Percentiles rank a stretch among this genome's conserved stretches.
Evolutionary conservation across 768 basidiomycete genomes (phyloP).

Genomic region (Amanita molliuscula): DNA sequence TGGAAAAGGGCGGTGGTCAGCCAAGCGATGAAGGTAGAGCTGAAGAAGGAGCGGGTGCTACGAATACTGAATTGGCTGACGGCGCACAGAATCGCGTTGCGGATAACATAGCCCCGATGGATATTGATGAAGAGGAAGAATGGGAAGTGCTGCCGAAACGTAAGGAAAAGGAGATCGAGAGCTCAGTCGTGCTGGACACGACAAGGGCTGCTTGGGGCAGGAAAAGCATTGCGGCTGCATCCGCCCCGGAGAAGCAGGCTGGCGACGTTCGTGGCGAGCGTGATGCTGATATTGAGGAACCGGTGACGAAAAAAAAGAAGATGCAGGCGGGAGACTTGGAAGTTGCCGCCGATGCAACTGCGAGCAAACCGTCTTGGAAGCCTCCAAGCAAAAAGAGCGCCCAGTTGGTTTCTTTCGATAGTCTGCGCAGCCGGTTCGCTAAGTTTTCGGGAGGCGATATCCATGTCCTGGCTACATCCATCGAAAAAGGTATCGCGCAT

Average conservation of each 20-base stretch:
- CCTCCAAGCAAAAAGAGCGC: not conserved
- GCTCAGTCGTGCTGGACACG: constrained; percentile 25
- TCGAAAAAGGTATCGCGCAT: not conserved
- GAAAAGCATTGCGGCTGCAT: not conserved
- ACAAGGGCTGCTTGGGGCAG: constrained; percentile 34
- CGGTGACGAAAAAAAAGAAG: constrained; percentile 8
- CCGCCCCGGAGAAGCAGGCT: not conserved
- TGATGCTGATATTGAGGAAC: not conserved
- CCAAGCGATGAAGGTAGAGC: not conserved
- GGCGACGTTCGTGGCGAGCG: not conserved
- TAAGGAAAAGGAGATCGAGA: constrained; percentile 15
- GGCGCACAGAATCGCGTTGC: not conserved
- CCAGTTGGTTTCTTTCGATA: constrained; percentile 11
- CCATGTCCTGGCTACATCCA: constrained; percentile 12
- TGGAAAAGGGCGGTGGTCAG: too few species aligned
- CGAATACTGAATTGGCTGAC: too few species aligned
- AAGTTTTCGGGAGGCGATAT: constrained; percentile 46
- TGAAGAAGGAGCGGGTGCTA: not conserved
- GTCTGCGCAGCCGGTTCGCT: constrained; percentile 36
- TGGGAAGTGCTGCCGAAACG: not conserved
- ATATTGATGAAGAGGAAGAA: constrained; percentile 6
- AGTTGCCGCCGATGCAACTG: not conserved
- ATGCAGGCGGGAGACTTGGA: constrained; percentile 1
- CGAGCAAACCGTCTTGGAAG: not conserved
- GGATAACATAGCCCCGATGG: not conserved